Evolutionary conservation across 805 yeast species (phyloP).

Genomic region (Blastobotrys parvus): DNA sequence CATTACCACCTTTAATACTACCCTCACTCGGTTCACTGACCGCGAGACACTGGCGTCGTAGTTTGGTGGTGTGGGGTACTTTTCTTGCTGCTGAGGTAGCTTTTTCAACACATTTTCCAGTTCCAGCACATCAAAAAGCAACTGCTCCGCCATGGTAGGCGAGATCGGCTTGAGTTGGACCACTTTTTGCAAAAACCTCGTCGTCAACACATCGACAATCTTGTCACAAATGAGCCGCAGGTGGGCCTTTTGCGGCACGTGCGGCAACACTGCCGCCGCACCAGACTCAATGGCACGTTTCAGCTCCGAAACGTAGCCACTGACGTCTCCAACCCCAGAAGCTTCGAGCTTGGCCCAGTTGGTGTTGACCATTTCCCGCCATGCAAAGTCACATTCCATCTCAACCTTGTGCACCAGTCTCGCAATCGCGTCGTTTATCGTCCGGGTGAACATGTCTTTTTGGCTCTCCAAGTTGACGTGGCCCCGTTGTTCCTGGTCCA

Average conservation of each 20-base stretch:
- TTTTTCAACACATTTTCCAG: conserved; percentile 45
- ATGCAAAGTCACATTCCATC: conserved; percentile 54
- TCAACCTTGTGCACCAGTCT: conserved; percentile 50
- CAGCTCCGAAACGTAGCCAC: conserved; percentile 59
- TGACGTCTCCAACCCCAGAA: conserved; percentile 57
- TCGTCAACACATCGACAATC: conserved; percentile 54
- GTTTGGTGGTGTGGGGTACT: conserved; percentile 24
- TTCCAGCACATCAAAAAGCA: conserved; percentile 61
- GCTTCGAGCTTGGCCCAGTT: conserved; percentile 63
- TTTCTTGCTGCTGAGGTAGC: conserved; percentile 18
- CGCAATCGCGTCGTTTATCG: conserved; percentile 51
- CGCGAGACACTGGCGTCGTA: conserved; percentile 38
- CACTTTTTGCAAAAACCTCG: conserved; percentile 49
- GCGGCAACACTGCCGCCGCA: conserved; percentile 30
- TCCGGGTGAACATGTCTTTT: conserved; percentile 47
- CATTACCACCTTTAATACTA: conserved; percentile 58
- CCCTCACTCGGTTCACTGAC: conserved; percentile 41
- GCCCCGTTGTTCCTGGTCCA: conserved; percentile 36
- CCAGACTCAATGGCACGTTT: conserved; percentile 37
- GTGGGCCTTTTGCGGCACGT: conserved; percentile 60
- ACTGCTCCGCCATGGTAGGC: conserved; percentile 69
- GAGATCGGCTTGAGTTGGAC: conserved; percentile 58
- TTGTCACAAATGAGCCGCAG: conserved; percentile 68
- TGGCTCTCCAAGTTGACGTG: conserved; percentile 43
- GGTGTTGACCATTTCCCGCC: conserved; percentile 75